Conservation (phyloP, 2,329 filamentous ascomycete species). For the Alternaria triticina region DNA sequence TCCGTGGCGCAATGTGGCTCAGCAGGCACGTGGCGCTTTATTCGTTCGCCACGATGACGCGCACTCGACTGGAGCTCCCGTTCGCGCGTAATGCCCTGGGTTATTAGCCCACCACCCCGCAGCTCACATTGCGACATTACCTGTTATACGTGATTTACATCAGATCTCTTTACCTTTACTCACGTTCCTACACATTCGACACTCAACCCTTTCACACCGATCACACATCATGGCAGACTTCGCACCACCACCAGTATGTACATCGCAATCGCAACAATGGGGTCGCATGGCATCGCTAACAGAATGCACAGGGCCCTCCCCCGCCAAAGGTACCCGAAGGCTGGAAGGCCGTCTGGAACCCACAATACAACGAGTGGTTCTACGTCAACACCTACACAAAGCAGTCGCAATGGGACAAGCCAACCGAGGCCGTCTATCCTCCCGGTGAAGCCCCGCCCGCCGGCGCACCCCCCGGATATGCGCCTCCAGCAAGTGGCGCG, state of each 20-base stretch:
- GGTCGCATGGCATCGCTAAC: conserved; percentile 13
- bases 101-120: conserved; percentile 19
- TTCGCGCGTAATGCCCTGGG: conserved; percentile 11
- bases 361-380: conserved; percentile 91
- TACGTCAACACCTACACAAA: conserved; percentile 90
- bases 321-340: conserved; percentile 73
- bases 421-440: conserved; percentile 70
- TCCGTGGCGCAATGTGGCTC: conserved; percentile 14
- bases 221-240: conserved; percentile 40
- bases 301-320: conserved; percentile 54
- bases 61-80: conserved; percentile 10
- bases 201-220: background rate
- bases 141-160: background rate
- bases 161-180: background rate
- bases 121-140: conserved; percentile 7
- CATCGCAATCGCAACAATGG: background rate
- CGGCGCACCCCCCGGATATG: conserved; percentile 73
- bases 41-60: conserved; percentile 32
- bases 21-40: conserved; percentile 16
- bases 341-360: conserved; percentile 84
- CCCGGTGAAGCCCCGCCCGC: conserved; percentile 55
- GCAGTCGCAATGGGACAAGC: conserved; percentile 88
- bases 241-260: conserved; percentile 44
- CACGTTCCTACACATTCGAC: background rate
- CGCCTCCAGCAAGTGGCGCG: conserved; percentile 50